phyloP scores from a whole-genome alignment of 1,284 basidiomycete species.

The Trichosporon coremiiforme region DNA sequence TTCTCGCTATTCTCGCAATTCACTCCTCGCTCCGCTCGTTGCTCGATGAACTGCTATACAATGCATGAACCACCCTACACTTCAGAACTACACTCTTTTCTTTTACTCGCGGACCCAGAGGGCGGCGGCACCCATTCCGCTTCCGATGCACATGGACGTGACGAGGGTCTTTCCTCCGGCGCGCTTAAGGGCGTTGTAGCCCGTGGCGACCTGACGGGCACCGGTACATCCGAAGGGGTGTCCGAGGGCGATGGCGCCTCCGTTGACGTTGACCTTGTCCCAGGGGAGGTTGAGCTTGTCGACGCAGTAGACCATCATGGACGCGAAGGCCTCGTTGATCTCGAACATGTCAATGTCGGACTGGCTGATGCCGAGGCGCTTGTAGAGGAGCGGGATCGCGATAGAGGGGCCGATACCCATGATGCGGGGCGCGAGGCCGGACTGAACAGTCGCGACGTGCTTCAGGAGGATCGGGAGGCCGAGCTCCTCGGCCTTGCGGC shows the following conservation, averaged over 20 bases:
- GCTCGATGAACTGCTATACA: no score
- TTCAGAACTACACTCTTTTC: not conserved
- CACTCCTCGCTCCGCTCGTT: no score
- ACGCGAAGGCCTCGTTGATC: conserved; percentile 81
- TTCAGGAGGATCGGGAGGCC: conserved; percentile 91
- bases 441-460: conserved; percentile 74
- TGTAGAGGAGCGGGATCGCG: conserved; percentile 73
- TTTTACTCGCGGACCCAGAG: conserved; percentile 57
- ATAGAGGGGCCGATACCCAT: conserved; percentile 89
- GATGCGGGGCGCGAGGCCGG: conserved; percentile 80
- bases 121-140: conserved; percentile 71
- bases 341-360: conserved; percentile 86
- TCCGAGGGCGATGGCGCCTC: conserved; percentile 85
- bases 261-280: conserved; percentile 85
- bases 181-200: conserved; percentile 75
- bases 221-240: conserved; percentile 75
- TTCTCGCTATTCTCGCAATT: no score
- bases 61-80: no score
- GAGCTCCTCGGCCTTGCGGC: conserved; percentile 82
- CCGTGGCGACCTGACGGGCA: conserved; percentile 82
- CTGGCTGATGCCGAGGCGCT: conserved; percentile 66
- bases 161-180: conserved; percentile 82
- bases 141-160: conserved; percentile 96
- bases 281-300: conserved; percentile 70
- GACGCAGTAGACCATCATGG: conserved; percentile 76